Conservation (phyloP, 2,329 filamentous ascomycete genomes). For the Microcera coccophila region DNA sequence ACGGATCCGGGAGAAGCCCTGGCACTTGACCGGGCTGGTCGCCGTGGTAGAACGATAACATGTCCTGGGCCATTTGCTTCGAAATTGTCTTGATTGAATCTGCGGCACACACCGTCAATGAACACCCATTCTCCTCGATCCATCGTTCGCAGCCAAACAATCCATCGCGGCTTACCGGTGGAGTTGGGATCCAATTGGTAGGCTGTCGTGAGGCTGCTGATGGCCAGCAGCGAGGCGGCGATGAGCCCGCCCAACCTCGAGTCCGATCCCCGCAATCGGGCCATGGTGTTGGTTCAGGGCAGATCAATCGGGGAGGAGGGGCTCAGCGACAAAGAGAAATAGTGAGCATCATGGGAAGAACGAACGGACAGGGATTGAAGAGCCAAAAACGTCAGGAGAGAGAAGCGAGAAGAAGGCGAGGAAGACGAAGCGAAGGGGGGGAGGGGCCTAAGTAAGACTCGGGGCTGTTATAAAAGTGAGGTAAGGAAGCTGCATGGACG, state of each 20-base stretch:
- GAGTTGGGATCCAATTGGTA: conserved; percentile 38
- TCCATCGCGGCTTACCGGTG: conserved; percentile 27
- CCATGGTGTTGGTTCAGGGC: conserved; percentile 18
- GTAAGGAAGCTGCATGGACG: too few relatives aligned
- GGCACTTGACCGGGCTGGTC: conserved; percentile 48
- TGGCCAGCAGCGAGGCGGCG: conserved; percentile 23
- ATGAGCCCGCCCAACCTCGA: conserved; percentile 17
- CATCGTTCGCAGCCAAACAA: too few relatives aligned
- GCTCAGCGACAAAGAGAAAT: conserved; percentile 17
- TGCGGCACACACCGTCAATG: conserved; percentile 22
- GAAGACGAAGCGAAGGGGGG: conserved; percentile 6
- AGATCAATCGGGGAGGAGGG: conserved; percentile 8
- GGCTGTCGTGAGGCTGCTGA: conserved; percentile 25
- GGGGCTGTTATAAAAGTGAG: neutral
- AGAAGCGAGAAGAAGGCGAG: conserved; percentile 5
- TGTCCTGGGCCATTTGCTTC: conserved; percentile 48
- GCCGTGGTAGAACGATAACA: conserved; percentile 43
- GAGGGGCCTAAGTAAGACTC: conserved; percentile 1
- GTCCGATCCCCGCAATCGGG: conserved; percentile 9
- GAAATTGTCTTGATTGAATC: conserved; percentile 49
- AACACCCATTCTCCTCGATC: conserved; percentile 1
- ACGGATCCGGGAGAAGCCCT: conserved; percentile 50
- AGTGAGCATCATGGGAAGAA: conserved; percentile 18
- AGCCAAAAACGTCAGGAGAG: conserved; percentile 8
- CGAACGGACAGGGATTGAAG: conserved; percentile 4